Evolutionary conservation across 352 stramenopile genomes (phyloP).

Genomic region (Elongisporangium undulatum): DNA sequence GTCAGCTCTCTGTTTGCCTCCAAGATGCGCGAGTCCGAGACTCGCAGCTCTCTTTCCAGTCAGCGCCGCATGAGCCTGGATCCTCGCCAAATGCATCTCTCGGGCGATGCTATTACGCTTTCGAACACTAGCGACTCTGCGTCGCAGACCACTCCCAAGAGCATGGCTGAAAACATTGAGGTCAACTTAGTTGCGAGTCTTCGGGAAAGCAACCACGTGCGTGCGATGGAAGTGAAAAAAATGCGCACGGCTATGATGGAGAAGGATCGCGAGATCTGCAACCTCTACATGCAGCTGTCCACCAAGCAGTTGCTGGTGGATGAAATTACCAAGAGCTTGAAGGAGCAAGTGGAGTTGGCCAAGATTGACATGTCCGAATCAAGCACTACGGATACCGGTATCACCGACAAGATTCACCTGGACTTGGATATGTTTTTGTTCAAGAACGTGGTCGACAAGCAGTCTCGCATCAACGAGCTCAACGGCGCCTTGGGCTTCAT

Average conservation of each 20-base stretch:
- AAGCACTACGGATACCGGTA: neutral
- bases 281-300: constrained; percentile 72
- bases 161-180: neutral
- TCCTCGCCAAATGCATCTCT: neutral
- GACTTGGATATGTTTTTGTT: constrained; percentile 77
- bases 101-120: neutral
- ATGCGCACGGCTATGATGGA: constrained; percentile 50
- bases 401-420: constrained; percentile 29
- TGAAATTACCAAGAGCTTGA: constrained; percentile 62
- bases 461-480: constrained; percentile 61
- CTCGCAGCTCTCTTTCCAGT: neutral
- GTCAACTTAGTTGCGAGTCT: neutral
- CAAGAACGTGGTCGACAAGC: constrained; percentile 64
- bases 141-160: neutral
- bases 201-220: constrained; percentile 6
- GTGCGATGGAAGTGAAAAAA: constrained; percentile 34
- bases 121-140: neutral
- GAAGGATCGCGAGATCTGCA: constrained; percentile 82
- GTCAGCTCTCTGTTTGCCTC: constrained; percentile 16
- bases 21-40: constrained; percentile 17
- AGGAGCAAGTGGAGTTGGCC: constrained; percentile 40
- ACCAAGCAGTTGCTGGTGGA: constrained; percentile 79
- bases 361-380: constrained; percentile 10
- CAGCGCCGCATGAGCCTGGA: neutral
- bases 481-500: constrained; percentile 54